phyloP scores from a whole-genome alignment of 345 rosid species.

The Salix arbutifolia region DNA sequence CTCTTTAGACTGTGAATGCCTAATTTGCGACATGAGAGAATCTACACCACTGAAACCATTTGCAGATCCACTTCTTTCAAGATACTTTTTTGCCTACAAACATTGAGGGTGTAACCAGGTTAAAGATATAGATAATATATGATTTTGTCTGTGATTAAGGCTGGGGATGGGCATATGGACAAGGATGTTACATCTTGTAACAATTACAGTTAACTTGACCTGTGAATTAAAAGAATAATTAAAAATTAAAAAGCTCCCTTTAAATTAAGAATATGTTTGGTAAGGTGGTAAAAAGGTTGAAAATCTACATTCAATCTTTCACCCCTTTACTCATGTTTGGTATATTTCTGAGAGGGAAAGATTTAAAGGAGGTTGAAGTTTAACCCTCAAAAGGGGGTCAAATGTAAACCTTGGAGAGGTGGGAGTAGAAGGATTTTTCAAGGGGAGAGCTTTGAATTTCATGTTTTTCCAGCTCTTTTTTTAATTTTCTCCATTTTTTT shows the following conservation, averaged over 20 bases:
- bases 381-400: too few species aligned
- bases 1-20: constrained; percentile 17
- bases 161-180: not conserved
- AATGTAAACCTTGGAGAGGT: too few species aligned
- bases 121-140: not conserved
- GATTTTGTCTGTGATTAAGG: not conserved
- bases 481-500: too few species aligned
- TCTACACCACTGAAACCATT: constrained; percentile 17
- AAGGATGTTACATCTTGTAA: not conserved
- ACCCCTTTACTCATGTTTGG: too few species aligned
- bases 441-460: too few species aligned
- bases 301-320: too few species aligned
- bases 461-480: too few species aligned
- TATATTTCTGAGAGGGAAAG: too few species aligned
- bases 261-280: not conserved
- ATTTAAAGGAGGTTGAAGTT: too few species aligned
- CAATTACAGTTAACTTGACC: not conserved
- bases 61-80: constrained; percentile 24
- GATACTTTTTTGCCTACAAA: constrained; percentile 18
- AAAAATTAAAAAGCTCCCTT: not conserved
- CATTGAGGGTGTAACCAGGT: not conserved
- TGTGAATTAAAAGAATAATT: not conserved
- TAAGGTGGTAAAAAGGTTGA: too few species aligned
- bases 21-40: constrained; percentile 16
- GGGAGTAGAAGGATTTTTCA: too few species aligned